phyloP scores from a whole-genome alignment of 2,329 filamentous ascomycete species.

The Chalaropsis thielavioides region DNA sequence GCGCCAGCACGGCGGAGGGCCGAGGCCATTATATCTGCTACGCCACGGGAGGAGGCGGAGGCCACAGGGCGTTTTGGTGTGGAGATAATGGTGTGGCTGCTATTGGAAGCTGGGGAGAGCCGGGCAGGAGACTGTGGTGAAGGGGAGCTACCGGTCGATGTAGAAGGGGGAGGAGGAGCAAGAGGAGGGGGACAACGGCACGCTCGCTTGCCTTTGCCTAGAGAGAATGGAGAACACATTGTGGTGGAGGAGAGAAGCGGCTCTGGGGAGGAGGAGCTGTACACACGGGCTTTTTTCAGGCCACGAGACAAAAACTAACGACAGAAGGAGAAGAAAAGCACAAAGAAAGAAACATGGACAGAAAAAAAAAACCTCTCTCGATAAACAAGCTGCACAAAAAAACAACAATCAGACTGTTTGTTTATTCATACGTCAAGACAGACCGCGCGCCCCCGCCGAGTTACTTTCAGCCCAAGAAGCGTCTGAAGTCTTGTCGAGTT shows the following conservation, averaged over 20 bases:
- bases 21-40: not conserved
- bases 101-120: not conserved
- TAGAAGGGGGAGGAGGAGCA: not conserved
- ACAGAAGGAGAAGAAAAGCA: not conserved
- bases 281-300: no score
- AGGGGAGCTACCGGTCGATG: not conserved
- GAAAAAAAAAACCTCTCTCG: not conserved
- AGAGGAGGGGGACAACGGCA: slow-evolving; percentile 3
- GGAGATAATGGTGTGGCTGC: not conserved
- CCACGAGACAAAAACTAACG: no score
- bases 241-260: not conserved
- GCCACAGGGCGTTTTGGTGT: not conserved
- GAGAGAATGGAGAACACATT: slow-evolving; percentile 14
- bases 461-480: not conserved
- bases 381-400: not conserved
- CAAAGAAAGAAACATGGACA: not conserved
- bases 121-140: not conserved
- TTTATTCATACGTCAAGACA: no score
- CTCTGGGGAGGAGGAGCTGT: not conserved
- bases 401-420: not conserved
- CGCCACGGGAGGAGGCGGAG: not conserved
- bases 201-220: slow-evolving; percentile 10
- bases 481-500: not conserved
- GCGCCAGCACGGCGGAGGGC: not conserved
- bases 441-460: no score